phyloP scores from a whole-genome alignment of 345 rosid genomes.

The Hypericum perforatum region DNA sequence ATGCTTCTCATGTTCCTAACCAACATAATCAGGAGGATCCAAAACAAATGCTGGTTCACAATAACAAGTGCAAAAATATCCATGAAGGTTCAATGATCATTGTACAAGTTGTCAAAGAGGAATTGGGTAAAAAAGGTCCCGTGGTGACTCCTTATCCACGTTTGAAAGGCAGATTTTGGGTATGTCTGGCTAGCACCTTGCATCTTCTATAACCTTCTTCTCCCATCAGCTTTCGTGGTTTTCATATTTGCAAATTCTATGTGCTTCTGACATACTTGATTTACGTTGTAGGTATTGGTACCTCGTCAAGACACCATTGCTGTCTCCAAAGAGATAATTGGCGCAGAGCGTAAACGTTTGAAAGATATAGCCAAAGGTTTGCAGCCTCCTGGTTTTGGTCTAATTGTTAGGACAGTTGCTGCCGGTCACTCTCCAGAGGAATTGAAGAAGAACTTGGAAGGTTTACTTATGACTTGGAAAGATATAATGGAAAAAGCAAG shows the following conservation, averaged over 20 bases:
- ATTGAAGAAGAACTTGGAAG: constrained; percentile 77
- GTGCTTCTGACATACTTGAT: constrained; percentile 16
- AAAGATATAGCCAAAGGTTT: constrained; percentile 84
- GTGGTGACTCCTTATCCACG: constrained; percentile 84
- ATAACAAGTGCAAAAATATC: constrained; percentile 66
- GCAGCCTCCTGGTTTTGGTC: constrained; percentile 87
- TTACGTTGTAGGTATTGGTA: constrained; percentile 49
- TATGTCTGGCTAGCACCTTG: constrained; percentile 19
- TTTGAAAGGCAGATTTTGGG: constrained; percentile 95
- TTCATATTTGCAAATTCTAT: constrained; percentile 5
- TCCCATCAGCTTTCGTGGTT: background rate
- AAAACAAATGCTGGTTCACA: constrained; percentile 18
- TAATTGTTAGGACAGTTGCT: constrained; percentile 90
- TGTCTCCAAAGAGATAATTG: constrained; percentile 70
- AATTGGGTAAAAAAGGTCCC: constrained; percentile 90
- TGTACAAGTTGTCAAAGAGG: constrained; percentile 98
- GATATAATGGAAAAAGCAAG: constrained; percentile 74
- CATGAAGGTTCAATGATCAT: constrained; percentile 81
- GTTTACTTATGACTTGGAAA: constrained; percentile 86
- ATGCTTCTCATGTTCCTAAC: constrained; percentile 24
- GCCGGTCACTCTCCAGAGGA: constrained; percentile 81
- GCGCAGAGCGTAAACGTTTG: constrained; percentile 75
- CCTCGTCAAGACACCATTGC: constrained; percentile 58
- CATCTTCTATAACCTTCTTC: background rate
- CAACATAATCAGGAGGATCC: constrained; percentile 25